phyloP scores from a whole-genome alignment of 768 basidiomycete species.

The Pseudohyphozyma bogoriensis region DNA sequence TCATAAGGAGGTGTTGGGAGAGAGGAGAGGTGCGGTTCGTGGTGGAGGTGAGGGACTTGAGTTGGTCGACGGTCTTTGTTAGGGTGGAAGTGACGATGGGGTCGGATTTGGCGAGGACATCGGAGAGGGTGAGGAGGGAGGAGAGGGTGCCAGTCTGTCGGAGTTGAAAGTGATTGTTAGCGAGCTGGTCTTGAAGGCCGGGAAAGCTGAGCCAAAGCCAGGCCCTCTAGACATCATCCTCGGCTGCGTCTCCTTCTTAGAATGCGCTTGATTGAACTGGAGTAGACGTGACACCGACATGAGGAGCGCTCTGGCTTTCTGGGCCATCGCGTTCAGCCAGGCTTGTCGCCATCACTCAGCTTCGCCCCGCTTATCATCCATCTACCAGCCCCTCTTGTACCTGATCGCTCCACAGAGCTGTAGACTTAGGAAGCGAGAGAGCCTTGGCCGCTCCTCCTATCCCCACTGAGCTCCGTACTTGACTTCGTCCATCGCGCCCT shows the following conservation, averaged over 20 bases:
- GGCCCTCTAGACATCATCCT: background rate
- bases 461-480: no score
- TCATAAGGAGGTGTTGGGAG: slow-evolving; percentile 28
- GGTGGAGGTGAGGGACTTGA: slow-evolving; percentile 54
- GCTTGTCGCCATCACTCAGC: background rate
- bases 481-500: no score
- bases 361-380: background rate
- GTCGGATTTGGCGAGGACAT: slow-evolving; percentile 87
- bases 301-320: no score
- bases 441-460: no score
- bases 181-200: background rate
- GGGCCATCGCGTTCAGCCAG: background rate
- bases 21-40: slow-evolving; percentile 21
- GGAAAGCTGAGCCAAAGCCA: background rate
- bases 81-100: slow-evolving; percentile 72
- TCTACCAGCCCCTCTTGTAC: background rate
- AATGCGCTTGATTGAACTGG: no score
- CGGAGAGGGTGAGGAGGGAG: slow-evolving; percentile 73
- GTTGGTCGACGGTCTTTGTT: slow-evolving; percentile 86
- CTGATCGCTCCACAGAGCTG: no score
- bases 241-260: background rate
- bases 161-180: background rate
- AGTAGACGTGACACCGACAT: no score
- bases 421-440: no score
- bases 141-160: slow-evolving; percentile 85